Base-by-base conservation (phyloP, 495 filamentous ascomycete genomes). In the Lophiotrema nucula region DNA sequence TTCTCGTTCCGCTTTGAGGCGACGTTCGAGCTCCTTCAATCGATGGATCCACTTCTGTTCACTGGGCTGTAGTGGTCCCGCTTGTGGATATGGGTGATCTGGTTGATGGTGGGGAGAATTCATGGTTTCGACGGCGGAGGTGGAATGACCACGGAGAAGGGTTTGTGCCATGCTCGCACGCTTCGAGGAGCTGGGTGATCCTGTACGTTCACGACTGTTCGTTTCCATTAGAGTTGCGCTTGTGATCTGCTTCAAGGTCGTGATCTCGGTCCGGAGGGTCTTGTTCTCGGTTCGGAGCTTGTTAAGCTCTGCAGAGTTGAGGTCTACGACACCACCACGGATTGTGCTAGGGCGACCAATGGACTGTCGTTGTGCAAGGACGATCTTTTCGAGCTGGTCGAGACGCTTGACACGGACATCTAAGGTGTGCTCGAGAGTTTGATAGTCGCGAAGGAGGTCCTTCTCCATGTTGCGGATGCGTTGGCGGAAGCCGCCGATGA, bases 1-100 rank as follows among this genome's bases (percentile, higher is more conserved):
- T 69, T 97, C 93, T 10, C 93, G 75, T 71, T 98, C 93, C 18
- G 85, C 84, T 66, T 96, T 96, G 24, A 98, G 77, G 61, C 92
- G 81, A 66, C 85, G 81, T 77, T 98, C 95, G 38, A 97, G 71
- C 62, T 97, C 91, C 47, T 87, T 81, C 16, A 98, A 73, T 18
- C 95, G 76, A 42, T 95, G 80, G 63, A 91, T 84, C 89, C 89
- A 97, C 27, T 81, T 77, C 65, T 86, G 83, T 53, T 93, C 86
- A 49, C 80, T 80, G 1, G 74, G 56, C 53, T 67, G 26, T 38
- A 62, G 28, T 2, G 64, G 39, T 13, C 47, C 53, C 31, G 61
- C 28, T 15, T 57, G 58, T 10, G 53, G 65, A 47, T 67, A 54
- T 13, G 69, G 70, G 16, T 50, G 48, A 19, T 59, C 31, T 19